Base-by-base conservation (phyloP, 1,284 basidiomycete genomes). In the Ceratobasidium sp. region DNA sequence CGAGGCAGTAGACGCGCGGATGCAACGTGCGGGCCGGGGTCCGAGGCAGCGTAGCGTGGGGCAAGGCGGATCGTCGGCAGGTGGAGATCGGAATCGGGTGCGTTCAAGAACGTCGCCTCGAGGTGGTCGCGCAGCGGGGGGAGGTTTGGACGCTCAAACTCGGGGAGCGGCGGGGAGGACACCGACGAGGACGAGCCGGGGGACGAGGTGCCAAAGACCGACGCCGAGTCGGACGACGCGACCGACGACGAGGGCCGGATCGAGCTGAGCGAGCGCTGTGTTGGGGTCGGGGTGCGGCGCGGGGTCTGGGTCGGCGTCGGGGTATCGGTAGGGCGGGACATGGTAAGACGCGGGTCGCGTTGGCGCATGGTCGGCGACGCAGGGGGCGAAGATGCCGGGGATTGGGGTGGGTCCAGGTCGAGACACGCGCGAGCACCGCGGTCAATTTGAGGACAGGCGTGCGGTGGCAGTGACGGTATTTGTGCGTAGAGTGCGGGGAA, bases 301-400 rank as follows among this genome's bases (percentile, higher is more conserved):
- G 66, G 66, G 51, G 66, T 69, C 66, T 69, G 66, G 11, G 66
- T 69, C 9, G 66, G 66, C 13, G 66, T 69, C 9, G 66, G 66
- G 11, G 51, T 69, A 31, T 58, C 37, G 51, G 39, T 34, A 1
- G 64, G 24, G 43, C 66, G 66, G 29, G 66, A 58, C 66, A 69
- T 69, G 34, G 29, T n/a, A 13, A 69, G 39, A n/a, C 66, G 66
- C 22, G 51, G 66, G 53, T 69, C 66, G 43, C 53, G 66, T 24
- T 37, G 37, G 49, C n/a, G 49, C 66, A 69, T 69, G 7, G 53
- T 41, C 16, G 66, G 66, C 37, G 66, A 69, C 49, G 64, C 37
- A 43, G 53, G 66, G 39, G 51, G 34, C 58, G 58, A 61, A 22
- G 58, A 22, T 19, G 58, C 58, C 58, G 58, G 58, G 37, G 58